Evolutionary conservation across 2,329 filamentous ascomycete genomes (phyloP), one percentile per base, ranked within the genome.

Genomic region (Cercospora canescens): DNA sequence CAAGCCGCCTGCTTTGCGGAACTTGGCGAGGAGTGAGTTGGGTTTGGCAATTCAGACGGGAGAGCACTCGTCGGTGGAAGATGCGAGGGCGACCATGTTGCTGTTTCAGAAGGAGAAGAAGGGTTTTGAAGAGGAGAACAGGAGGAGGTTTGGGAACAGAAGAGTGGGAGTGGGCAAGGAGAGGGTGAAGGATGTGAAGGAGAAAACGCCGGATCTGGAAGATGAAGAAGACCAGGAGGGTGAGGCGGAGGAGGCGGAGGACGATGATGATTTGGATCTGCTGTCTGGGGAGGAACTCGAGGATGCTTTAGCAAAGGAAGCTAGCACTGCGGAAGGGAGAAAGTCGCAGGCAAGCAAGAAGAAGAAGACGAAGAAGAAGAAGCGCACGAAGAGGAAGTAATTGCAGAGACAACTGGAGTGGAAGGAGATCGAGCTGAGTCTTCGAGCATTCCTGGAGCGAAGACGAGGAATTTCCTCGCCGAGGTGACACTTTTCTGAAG

Each of bases 81-180:
- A 99, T 82, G 95, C 95, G 1, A 84, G 93, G 71, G 93, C 92
- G 5, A 90, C 93, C 0, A 98, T 99, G 93, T 81, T 94, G 63
- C 81, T 99, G 48, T 98, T 96, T 75, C 86, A 91, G 68, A 87
- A 88, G 70, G 88, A 93, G 77, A 98, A 97, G 81, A 84, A 89
- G 18, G 91, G 85, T 0, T 97, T 99, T 76, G 95, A 98, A 76
- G 82, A 88, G 64, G 92, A 96, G 76, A 88, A 93, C 77, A 82
- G 89, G 63, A 89, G 88, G 77, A 87, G 86, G 64, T 95, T 86
- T 77, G 77, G 77, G 30, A 76, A 63, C 18, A 69, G 67, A 60
- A 68, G 66, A 67, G 67, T 58, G 39, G 58, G 64, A 54, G 68
- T 24, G 16, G 67, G 54, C 37, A 68, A 67, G 30, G 61, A 59